Base-by-base conservation (phyloP, 1,139 yeast species). In the Barnettozyma hawaiiensis region DNA sequence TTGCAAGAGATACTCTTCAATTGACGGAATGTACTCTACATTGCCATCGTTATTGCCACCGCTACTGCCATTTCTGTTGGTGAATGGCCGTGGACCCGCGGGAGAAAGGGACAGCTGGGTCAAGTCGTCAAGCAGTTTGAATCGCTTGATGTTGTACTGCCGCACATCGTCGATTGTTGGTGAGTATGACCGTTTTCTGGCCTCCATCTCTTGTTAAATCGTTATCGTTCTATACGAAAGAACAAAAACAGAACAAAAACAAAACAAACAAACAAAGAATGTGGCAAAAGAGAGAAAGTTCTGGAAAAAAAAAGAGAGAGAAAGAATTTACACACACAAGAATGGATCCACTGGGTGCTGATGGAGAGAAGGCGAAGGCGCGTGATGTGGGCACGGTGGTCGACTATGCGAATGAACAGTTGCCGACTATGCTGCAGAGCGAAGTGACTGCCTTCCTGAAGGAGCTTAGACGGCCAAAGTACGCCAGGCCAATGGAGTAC, bases 401-500 rank as follows among this genome's bases (percentile, higher is more conserved):
- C 7, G 20, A n/a, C 15, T 36, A 23, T 16, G n/a, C 33, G 21
- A 27, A 34, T n/a, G 40, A 23, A 5, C 44, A 41, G 12, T 41
- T 51, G 3, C 54, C 55, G 7, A 14, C 14, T 5, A 40, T 40
- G 24, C 32, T 52, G 10, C 39, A 41, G 11, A 32, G 27, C n/a
- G 43, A 35, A 5, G 46, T 49, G 11, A 16, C 31, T n/a, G 32
- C 37, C 15, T 78, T 78, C 52, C 59, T 76, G 18, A 61, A 61
- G 37, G 77, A 73, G 41, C 60, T 78, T 31, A 75, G 72, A 50
- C 76, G 73, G 48, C 85, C 85, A 3, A 70, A 71, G 48, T 78
- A 77, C 50, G 61, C 67, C 26, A 67, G 69, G 37, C 84, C 85
- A 0, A 58, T 78, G 43, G 69, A 72, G 3, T 70, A 76, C 12